Evolutionary conservation across 768 basidiomycete genomes (phyloP).

Genomic region (Sutorius australiensis): DNA sequence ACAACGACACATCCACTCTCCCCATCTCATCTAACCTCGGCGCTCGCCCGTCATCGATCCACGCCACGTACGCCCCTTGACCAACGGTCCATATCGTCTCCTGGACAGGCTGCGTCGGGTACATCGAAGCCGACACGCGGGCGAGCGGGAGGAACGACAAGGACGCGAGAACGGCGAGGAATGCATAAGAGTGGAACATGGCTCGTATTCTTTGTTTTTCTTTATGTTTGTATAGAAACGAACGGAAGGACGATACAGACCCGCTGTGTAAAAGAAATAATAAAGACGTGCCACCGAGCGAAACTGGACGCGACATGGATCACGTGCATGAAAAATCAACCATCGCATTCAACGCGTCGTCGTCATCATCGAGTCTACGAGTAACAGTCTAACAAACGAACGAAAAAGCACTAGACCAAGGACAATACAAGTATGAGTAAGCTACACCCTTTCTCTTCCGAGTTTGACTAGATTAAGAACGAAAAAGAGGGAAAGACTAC

Average conservation of each 20-base stretch:
- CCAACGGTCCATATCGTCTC: conserved; percentile 45
- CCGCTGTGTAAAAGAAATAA: conserved; percentile 21
- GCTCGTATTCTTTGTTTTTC: background rate
- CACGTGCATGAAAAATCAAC: conserved; percentile 29
- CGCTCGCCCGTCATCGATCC: conserved; percentile 45
- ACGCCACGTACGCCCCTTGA: conserved; percentile 39
- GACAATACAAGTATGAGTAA: conserved; percentile 21
- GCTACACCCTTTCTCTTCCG: conserved; percentile 13
- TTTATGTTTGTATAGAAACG: background rate
- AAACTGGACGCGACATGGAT: conserved; percentile 14
- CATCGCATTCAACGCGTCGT: background rate
- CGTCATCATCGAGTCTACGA: too few species aligned
- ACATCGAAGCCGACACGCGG: conserved; percentile 36
- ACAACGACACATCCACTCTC: conserved; percentile 44
- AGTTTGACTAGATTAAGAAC: conserved; percentile 3
- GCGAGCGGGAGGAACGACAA: conserved; percentile 10
- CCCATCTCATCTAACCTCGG: conserved; percentile 45
- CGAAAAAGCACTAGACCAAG: background rate
- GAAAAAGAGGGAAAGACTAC: background rate
- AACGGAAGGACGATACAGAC: conserved; percentile 20
- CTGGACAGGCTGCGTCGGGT: conserved; percentile 48
- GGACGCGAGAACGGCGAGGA: background rate
- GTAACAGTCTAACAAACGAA: conserved; percentile 3
- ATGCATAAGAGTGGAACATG: conserved; percentile 6
- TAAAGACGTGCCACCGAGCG: background rate